Evolutionary conservation across 768 basidiomycete species (phyloP), one percentile per base, ranked within the genome.

Genomic region (Tephrocybe rancida): DNA sequence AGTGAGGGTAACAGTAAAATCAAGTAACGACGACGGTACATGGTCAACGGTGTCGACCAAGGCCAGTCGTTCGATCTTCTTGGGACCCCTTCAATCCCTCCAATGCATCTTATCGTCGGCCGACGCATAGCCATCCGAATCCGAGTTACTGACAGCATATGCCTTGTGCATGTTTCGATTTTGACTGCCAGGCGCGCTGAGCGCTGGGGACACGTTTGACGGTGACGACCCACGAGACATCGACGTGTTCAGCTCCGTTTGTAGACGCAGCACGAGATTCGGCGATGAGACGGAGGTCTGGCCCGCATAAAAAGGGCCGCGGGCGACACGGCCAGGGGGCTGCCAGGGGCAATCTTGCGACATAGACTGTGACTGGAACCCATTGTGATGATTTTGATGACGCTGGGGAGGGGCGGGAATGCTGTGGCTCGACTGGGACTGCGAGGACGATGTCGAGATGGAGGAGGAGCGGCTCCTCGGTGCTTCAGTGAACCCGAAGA

Each of bases 401-500:
- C 41, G n/a, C 41, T 37, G 29, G 22, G 21, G 16, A 3, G 26
- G 25, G 9, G 45, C 6, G 14, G 34, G 37, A 26, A 2, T 7
- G 29, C 14, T 24, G 24, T 16, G 22, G 5, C 34, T n/a, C 2
- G 34, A 22, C 44, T 69, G 67, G 0, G 73, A 73, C 1, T 67
- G 68, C 0, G 66, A 61, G 1, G 63, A 49, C 0, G 58, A 59
- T 0, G 50, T 52, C 41, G 58, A 61, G 5, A 46, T 51, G 14
- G 57, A 61, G 0, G 64, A 63, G n/a, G 62, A 65, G 5, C 61
- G 58, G 39, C 64, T 65, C n/a, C 64, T 54, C 9, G 64, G 48
- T 1, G 55, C 35, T 2, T 55, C 60, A 16, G 50, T 35, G 11
- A 52, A 22, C 2, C 29, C 26, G 2, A 54, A 48, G 38, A 52